Conservation (phyloP, 495 filamentous ascomycete genomes). For the Penicillium flavigenum region DNA sequence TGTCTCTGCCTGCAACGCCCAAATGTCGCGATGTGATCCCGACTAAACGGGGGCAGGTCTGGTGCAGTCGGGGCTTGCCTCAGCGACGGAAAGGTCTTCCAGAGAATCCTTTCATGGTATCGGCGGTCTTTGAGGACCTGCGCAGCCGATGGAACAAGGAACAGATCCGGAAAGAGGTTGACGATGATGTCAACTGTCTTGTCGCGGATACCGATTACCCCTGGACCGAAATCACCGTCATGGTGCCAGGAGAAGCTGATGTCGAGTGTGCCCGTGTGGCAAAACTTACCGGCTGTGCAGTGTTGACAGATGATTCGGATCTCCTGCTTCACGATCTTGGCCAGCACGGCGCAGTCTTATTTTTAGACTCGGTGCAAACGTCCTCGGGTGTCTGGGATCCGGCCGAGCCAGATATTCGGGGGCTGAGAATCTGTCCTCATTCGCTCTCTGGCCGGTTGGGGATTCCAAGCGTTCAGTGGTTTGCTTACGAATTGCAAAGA, state of each 20-base stretch:
- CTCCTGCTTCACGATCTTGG: constrained; percentile 69
- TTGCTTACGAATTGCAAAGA: constrained; percentile 38
- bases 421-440: constrained; percentile 35
- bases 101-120: constrained; percentile 63
- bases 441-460: constrained; percentile 42
- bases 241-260: constrained; percentile 73
- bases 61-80: constrained; percentile 27
- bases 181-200: constrained; percentile 7
- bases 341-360: constrained; percentile 52
- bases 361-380: constrained; percentile 52
- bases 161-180: constrained; percentile 21
- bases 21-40: constrained; percentile 10
- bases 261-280: constrained; percentile 59
- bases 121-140: constrained; percentile 65
- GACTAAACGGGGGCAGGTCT: constrained; percentile 24
- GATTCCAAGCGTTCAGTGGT: constrained; percentile 28
- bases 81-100: constrained; percentile 42
- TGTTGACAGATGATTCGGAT: constrained; percentile 74
- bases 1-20: background rate
- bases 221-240: constrained; percentile 51
- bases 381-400: constrained; percentile 18
- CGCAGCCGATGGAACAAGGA: constrained; percentile 34
- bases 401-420: constrained; percentile 29
- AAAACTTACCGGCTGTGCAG: constrained; percentile 46
- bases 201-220: constrained; percentile 23